Conservation (phyloP, 177 flowering plant species). For the Telopea speciosissima region DNA sequence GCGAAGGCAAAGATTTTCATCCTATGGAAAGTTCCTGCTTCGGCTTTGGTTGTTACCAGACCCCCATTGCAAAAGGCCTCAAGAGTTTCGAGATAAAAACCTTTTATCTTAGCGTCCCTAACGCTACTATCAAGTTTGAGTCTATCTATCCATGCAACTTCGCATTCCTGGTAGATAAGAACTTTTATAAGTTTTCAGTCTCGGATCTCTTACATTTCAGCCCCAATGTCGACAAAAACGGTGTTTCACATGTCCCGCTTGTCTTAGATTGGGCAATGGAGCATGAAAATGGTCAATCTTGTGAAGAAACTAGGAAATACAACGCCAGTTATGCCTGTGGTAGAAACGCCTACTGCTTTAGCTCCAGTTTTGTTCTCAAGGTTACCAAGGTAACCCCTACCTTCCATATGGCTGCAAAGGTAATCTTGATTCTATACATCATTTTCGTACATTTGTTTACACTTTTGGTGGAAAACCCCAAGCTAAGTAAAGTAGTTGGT, state of each 20-base stretch:
- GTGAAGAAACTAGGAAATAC: background rate
- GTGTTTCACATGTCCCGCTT: background rate
- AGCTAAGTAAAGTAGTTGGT: no score
- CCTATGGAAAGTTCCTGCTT: background rate
- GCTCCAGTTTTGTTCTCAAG: conserved; percentile 1
- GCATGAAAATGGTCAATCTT: no score
- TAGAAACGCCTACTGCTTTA: background rate
- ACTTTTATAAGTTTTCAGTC: background rate
- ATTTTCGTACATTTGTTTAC: no score
- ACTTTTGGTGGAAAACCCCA: no score
- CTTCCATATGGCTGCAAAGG: conserved; percentile 3
- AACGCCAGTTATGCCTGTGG: background rate
- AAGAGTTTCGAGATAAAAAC: background rate
- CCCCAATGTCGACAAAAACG: background rate
- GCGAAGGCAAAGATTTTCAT: background rate
- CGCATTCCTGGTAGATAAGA: background rate
- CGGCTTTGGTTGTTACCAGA: background rate
- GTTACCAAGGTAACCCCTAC: background rate
- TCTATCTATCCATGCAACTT: background rate
- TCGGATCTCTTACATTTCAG: background rate
- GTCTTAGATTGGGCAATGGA: background rate
- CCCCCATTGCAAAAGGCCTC: background rate
- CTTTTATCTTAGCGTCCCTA: no score
- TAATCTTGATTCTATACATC: background rate
- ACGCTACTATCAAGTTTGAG: no score